A percentile compares a stretch with the other conserved stretches of the same genome.
Evolutionary conservation across 140 eudicot species (phyloP).

Genomic region (Senecio squalidus): DNA sequence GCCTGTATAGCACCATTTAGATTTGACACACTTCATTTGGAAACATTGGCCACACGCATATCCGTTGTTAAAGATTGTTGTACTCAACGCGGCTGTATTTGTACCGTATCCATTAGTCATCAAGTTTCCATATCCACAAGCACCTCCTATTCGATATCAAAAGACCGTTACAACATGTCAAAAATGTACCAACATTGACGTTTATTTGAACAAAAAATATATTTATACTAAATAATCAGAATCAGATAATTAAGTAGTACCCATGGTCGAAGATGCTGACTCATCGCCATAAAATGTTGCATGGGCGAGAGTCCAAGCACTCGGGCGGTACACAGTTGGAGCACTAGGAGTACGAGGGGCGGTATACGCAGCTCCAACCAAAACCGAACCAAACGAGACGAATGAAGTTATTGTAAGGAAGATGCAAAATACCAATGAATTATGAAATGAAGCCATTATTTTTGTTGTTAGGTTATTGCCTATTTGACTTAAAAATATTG

Average conservation of each 20-base stretch:
- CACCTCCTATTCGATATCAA: conserved; percentile 57
- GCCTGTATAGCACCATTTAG: conserved; percentile 52
- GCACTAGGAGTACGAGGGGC: conserved; percentile 23
- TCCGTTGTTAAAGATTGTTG: conserved; percentile 67
- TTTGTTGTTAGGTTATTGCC: not conserved
- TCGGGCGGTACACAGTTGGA: conserved; percentile 39
- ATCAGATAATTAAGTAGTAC: conserved; percentile 21
- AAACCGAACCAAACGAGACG: conserved; percentile 20
- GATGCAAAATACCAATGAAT: conserved; percentile 22
- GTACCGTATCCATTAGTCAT: conserved; percentile 69
- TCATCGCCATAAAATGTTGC: conserved; percentile 93
- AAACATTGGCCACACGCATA: conserved; percentile 83
- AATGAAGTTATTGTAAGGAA: conserved; percentile 12
- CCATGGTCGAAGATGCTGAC: conserved; percentile 74
- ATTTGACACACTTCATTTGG: conserved; percentile 55
- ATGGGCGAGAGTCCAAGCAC: conserved; percentile 59
- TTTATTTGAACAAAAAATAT: not conserved
- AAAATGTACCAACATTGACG: not conserved
- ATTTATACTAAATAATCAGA: not conserved
- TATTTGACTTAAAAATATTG: not conserved
- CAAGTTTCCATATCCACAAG: conserved; percentile 91
- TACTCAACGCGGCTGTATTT: conserved; percentile 80
- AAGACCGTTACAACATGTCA: not conserved
- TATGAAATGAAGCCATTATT: conserved; percentile 45
- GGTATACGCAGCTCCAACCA: conserved; percentile 26